Percentiles rank a stretch among this genome's conserved stretches.
These are phyloP conservation scores for Tubosaeta sp. DNA, from an alignment of 768 basidiomycete genomes.

Conservation along the genomic window DNA sequence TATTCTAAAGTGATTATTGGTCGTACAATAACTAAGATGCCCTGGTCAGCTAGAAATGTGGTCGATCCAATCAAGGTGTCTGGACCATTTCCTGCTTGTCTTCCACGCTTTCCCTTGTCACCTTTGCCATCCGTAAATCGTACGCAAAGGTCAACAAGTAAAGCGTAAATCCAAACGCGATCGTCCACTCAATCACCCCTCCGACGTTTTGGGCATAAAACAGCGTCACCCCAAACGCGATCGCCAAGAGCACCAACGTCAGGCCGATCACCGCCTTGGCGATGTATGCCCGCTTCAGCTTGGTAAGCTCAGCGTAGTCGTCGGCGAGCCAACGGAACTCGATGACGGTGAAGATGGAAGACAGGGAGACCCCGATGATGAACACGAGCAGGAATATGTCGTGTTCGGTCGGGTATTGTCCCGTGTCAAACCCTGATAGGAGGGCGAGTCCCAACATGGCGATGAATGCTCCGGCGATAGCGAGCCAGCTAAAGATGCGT, in stretches of 20 bases:
- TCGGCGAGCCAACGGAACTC: slow-evolving; percentile 69
- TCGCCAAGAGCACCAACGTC: slow-evolving; percentile 54
- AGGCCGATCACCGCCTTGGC: slow-evolving; percentile 58
- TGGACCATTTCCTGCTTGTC: slow-evolving; percentile 3
- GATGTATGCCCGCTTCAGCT: slow-evolving; percentile 52
- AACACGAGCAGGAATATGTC: slow-evolving; percentile 65
- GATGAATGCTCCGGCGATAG: slow-evolving; percentile 56
- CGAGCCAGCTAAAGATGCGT: slow-evolving; percentile 48
- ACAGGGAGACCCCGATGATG: slow-evolving; percentile 65
- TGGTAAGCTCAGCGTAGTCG: slow-evolving; percentile 42
- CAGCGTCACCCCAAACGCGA: slow-evolving; percentile 57
- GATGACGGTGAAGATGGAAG: slow-evolving; percentile 67
- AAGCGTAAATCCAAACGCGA: slow-evolving; percentile 68
- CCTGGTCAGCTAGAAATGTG: neutral
- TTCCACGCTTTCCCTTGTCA: neutral
- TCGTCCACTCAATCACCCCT: slow-evolving; percentile 72
- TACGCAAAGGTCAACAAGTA: slow-evolving; percentile 70
- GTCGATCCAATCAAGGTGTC: neutral
- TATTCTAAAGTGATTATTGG: too few species aligned
- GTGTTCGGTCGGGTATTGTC: slow-evolving; percentile 48
- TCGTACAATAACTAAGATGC: too few species aligned
- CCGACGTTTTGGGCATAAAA: slow-evolving; percentile 45
- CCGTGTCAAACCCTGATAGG: slow-evolving; percentile 69
- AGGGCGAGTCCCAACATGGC: slow-evolving; percentile 65
- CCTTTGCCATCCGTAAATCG: slow-evolving; percentile 60